These are phyloP conservation scores for Plantago coronopus DNA, from an alignment of 305 asterid species.

Conservation along the genomic window DNA sequence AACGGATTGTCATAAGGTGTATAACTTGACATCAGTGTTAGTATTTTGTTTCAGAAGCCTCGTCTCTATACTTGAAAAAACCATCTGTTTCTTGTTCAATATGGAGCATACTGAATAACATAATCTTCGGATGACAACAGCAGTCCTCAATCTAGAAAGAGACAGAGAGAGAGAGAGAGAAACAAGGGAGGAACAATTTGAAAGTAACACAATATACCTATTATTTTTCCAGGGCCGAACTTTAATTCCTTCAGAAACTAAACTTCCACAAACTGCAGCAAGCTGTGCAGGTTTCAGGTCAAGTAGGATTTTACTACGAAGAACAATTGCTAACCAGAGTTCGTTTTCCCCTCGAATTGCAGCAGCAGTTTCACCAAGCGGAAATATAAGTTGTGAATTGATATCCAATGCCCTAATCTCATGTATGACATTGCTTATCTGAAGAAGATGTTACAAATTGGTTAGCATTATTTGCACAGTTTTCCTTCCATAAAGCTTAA, in stretches of 20 bases:
- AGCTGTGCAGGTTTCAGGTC: slow-evolving; percentile 93
- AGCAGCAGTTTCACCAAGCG: slow-evolving; percentile 98
- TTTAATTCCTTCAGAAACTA: slow-evolving; percentile 94
- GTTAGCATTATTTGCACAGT: slow-evolving; percentile 12
- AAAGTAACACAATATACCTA: slow-evolving; percentile 38
- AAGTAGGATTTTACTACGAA: slow-evolving; percentile 73
- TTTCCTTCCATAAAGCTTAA: not conserved
- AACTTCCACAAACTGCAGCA: slow-evolving; percentile 91
- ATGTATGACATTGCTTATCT: slow-evolving; percentile 95
- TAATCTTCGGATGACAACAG: no score
- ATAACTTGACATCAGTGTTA: slow-evolving; percentile 8
- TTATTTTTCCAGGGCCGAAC: slow-evolving; percentile 87
- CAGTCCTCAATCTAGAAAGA: not conserved
- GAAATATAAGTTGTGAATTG: slow-evolving; percentile 73
- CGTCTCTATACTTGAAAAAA: not conserved
- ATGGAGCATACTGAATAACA: no score
- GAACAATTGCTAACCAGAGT: slow-evolving; percentile 96
- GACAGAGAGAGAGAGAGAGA: no score
- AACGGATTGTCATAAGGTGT: slow-evolving; percentile 13
- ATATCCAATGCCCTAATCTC: slow-evolving; percentile 95
- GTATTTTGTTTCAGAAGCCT: not conserved
- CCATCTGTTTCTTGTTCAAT: not conserved
- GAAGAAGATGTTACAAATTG: slow-evolving; percentile 23
- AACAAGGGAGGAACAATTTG: no score
- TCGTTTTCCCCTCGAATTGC: slow-evolving; percentile 98